Base-by-base conservation (phyloP, 225 moss, liverwort and hornwort genomes). In the Polytrichum formosum region DNA sequence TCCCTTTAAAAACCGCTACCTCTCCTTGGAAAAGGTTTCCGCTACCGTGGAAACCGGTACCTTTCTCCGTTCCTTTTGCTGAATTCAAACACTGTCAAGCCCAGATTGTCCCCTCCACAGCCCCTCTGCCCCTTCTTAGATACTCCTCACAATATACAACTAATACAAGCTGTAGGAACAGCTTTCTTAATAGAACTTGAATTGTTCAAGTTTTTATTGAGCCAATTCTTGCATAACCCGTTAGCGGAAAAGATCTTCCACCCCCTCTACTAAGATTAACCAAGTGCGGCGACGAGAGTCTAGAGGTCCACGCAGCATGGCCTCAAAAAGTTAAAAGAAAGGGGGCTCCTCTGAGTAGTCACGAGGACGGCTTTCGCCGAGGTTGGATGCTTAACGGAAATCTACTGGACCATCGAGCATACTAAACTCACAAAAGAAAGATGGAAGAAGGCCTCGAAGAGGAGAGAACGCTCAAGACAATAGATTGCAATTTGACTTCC, bases 191-290 rank as follows among this genome's bases (percentile, higher is more conserved):
- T 35, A 80, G 70, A 79, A 31, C 82, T 80, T 28, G 61, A 18
- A 61, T 56, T 1, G n/a, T 68, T 68, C 77, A 58, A 63, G 46
- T 55, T 55, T 64, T 37, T 63, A 21, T 33, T 13, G 55, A 5
- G 26, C 55, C 56, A 46, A 46, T 46, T 58, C 0, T 53, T 2
- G 19, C 63, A 75, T 72, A 20, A 55, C 33, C 0, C 7, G 77
- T 66, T 84, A 87, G 64, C 87, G 87, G 77, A 87, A 87, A 53
- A 87, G 84, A 60, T 87, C 87, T 75, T 87, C 87, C 1, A 84
- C 87, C 18, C 87, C 87, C 73, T 87, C 83, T 22, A 87, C 87
- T 8, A 87, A 30, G 5, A 87, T 84, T 59, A 84, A 79, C 87
- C 87, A 87, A 64, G 79, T 75, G 79, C 77, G 84, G 65, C 77